Evolutionary conservation across 495 filamentous ascomycete species (phyloP), one percentile per base, ranked within the genome.

Genomic region (Trichocladium uniseriatum): DNA sequence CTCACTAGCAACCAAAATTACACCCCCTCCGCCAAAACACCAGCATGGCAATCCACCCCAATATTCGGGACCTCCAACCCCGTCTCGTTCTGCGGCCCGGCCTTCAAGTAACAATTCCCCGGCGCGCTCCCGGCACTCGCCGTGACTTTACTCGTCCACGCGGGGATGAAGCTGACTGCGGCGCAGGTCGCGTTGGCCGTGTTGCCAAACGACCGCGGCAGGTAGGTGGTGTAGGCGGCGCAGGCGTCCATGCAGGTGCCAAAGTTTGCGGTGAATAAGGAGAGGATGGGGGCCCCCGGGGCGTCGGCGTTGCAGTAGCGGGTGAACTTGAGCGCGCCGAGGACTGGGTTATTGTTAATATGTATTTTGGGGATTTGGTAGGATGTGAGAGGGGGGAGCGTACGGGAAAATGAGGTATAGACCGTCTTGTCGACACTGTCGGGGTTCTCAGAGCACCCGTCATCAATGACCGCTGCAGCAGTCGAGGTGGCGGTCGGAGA

Each of bases 21-120:
- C 9, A 0, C 38, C n/a, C 29, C 48, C 14, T 8, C 10, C 14
- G 22, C 28, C 38, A 56, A 48, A 24, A 65, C 19, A 18, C 53
- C 65, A 5, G 58, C 52, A 38, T 68, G 65, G 16, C 50, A 51
- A n/a, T 54, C 52, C 0, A 51, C 46, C 7, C 54, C 55, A 31
- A 64, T 62, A 27, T 59, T 64, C 6, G 64, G 57, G 5, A 44
- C 55, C 7, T 38, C 47, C 39, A 74, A 54, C 11, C 50, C 57
- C 8, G 58, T 46, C 37, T 51, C 34, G 49, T 65, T 66, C 51
- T 67, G 62, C 9, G 66, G 65, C 0, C 67, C 67, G 0, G 65
- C 60, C 45, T 74, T 73, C 19, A 74, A 58, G 49, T 72, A 74
- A 38, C 71, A 74, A 45, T 73, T 73, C 7, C 71, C 71, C 2